Percentiles rank a stretch among this genome's conserved stretches.
Conservation (phyloP, 768 basidiomycete species). For the Suillus ampliporus region DNA sequence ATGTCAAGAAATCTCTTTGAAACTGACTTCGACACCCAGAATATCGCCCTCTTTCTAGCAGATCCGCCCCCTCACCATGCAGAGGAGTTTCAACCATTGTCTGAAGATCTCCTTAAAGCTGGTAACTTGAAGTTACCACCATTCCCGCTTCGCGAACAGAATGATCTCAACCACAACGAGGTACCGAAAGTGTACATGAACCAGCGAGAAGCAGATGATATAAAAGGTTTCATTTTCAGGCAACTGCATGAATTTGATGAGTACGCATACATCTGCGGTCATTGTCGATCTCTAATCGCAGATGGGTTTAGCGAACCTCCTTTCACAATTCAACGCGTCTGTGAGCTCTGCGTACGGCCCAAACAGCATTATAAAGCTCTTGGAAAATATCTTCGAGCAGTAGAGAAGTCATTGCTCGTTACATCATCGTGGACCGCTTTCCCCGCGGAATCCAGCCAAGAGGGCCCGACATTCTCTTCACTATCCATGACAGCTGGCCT, state of each 20-base stretch:
- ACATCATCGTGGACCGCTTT: slow-evolving; percentile 82
- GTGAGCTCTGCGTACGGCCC: slow-evolving; percentile 78
- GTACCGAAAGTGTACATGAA: slow-evolving; percentile 64
- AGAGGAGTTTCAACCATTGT: slow-evolving; percentile 37
- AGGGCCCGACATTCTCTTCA: slow-evolving; percentile 33
- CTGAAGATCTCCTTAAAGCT: slow-evolving; percentile 48
- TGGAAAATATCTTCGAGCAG: slow-evolving; percentile 88
- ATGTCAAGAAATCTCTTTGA: background rate
- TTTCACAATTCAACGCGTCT: slow-evolving; percentile 89
- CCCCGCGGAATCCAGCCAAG: slow-evolving; percentile 47
- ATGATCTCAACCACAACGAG: slow-evolving; percentile 55
- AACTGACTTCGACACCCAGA: slow-evolving; percentile 41
- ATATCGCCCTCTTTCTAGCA: slow-evolving; percentile 53
- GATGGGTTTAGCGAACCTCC: slow-evolving; percentile 57
- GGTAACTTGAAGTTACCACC: slow-evolving; percentile 77
- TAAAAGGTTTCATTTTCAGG: slow-evolving; percentile 60
- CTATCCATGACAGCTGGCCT: slow-evolving; percentile 52
- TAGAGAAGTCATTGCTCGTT: slow-evolving; percentile 83
- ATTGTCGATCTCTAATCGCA: slow-evolving; percentile 13
- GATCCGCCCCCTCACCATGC: slow-evolving; percentile 39
- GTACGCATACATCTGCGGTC: slow-evolving; percentile 47
- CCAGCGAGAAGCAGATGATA: slow-evolving; percentile 60
- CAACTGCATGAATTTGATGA: slow-evolving; percentile 78
- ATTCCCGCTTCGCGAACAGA: slow-evolving; percentile 64
- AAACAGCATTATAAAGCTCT: slow-evolving; percentile 73